A percentile compares a stretch with the other conserved stretches of the same genome.
phyloP scores from a whole-genome alignment of 257 asterid genomes.

The Solanum pinnatisectum region DNA sequence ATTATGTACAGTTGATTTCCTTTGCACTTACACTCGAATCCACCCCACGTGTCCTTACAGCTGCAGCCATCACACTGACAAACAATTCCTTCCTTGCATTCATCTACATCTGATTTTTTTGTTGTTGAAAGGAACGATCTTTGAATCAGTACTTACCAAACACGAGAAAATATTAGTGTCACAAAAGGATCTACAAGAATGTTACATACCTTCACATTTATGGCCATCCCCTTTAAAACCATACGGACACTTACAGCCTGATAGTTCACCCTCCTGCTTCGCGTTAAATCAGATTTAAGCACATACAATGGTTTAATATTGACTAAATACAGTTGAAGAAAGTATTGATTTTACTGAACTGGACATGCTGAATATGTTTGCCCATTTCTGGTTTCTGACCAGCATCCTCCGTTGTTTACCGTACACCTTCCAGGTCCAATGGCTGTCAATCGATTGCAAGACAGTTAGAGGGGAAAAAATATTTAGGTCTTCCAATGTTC shows the following conservation, averaged over 20 bases:
- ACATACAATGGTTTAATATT: not conserved
- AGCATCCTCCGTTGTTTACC: constrained; percentile 71
- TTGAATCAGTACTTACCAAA: not conserved
- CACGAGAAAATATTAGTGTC: not conserved
- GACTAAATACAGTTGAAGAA: not conserved
- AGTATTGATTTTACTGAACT: constrained; percentile 29
- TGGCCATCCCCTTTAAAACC: constrained; percentile 83
- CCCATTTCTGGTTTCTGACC: constrained; percentile 59
- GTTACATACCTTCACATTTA: constrained; percentile 51
- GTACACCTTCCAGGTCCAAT: constrained; percentile 90
- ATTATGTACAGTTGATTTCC: constrained; percentile 62
- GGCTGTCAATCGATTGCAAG: constrained; percentile 31
- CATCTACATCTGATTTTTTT: constrained; percentile 51
- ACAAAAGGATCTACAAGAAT: not conserved
- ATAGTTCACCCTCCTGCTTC: constrained; percentile 45
- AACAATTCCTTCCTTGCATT: constrained; percentile 57
- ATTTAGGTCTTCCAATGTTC: not conserved
- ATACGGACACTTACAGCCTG: constrained; percentile 74
- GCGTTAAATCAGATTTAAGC: not conserved
- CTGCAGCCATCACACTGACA: constrained; percentile 84
- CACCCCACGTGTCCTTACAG: constrained; percentile 82
- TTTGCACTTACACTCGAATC: constrained; percentile 57
- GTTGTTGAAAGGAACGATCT: not conserved
- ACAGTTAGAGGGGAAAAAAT: not conserved
- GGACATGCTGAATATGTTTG: constrained; percentile 60